Percentiles rank a stretch among this genome's conserved stretches.
Evolutionary conservation across 495 filamentous ascomycete genomes (phyloP).

Genomic region (Hypoxylon fragiforme): DNA sequence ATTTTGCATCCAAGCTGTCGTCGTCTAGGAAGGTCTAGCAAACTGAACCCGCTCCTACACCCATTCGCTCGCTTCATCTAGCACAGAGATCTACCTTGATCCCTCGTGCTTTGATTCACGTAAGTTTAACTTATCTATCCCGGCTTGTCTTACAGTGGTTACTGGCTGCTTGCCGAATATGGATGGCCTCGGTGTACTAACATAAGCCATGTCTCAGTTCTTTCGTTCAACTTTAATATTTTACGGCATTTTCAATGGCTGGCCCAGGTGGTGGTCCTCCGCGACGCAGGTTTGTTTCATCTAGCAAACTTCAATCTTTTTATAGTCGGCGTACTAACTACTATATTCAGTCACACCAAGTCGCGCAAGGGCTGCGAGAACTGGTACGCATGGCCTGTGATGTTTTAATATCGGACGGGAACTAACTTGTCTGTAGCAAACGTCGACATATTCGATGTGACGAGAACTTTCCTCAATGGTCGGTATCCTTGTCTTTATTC

Average conservation of each 20-base stretch:
- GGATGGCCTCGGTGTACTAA: slow-evolving; percentile 24
- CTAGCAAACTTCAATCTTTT: slow-evolving; percentile 14
- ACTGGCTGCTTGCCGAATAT: slow-evolving; percentile 1
- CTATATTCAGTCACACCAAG: slow-evolving; percentile 80
- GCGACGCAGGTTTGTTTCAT: slow-evolving; percentile 55
- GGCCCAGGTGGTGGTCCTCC: slow-evolving; percentile 74
- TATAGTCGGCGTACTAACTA: slow-evolving; percentile 7
- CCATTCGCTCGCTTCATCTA: slow-evolving; percentile 46
- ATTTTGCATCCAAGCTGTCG: slow-evolving; percentile 14
- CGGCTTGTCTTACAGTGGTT: slow-evolving; percentile 2
- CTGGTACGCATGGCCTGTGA: slow-evolving; percentile 53
- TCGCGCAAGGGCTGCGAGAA: slow-evolving; percentile 96
- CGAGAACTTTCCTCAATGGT: slow-evolving; percentile 98
- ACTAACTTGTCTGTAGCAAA: slow-evolving; percentile 58
- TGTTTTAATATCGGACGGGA: background rate
- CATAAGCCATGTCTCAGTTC: slow-evolving; percentile 37
- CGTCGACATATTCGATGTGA: slow-evolving; percentile 96
- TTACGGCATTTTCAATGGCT: slow-evolving; percentile 59
- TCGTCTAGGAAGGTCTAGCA: slow-evolving; percentile 28
- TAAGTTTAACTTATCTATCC: slow-evolving; percentile 28
- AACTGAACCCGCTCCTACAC: slow-evolving; percentile 34
- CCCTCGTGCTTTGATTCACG: slow-evolving; percentile 46
- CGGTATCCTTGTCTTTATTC: slow-evolving; percentile 34
- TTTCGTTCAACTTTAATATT: slow-evolving; percentile 43
- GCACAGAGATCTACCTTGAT: slow-evolving; percentile 28